These are phyloP conservation scores for Pyrrhoderma noxium DNA, from an alignment of 1,284 basidiomycete species.

Conservation along the genomic window DNA sequence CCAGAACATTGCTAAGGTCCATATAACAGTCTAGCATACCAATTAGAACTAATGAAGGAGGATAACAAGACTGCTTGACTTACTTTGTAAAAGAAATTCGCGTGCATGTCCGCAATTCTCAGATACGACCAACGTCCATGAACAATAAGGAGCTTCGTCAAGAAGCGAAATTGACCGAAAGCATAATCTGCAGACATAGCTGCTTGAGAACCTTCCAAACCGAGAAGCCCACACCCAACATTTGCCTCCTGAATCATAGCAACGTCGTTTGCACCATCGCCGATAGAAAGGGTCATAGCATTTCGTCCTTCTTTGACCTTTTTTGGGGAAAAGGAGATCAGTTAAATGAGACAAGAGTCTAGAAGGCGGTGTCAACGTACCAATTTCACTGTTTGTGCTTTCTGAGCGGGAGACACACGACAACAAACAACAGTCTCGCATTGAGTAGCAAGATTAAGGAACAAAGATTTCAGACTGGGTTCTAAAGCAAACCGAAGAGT, in stretches of 20 bases:
- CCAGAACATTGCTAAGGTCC: slow-evolving; percentile 93
- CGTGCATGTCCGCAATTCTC: slow-evolving; percentile 94
- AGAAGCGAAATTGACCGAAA: slow-evolving; percentile 93
- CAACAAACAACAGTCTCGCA: slow-evolving; percentile 98
- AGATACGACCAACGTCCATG: slow-evolving; percentile 97
- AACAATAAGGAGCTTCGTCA: slow-evolving; percentile 88
- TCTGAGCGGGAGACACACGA: slow-evolving; percentile 93
- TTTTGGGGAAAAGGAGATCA: neutral
- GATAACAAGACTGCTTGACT: slow-evolving; percentile 14
- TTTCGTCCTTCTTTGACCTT: slow-evolving; percentile 92
- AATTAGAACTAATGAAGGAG: slow-evolving; percentile 10
- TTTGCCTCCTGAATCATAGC: slow-evolving; percentile 99
- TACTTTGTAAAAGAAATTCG: slow-evolving; percentile 98
- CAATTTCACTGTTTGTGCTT: slow-evolving; percentile 90
- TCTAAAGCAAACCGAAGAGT: slow-evolving; percentile 80
- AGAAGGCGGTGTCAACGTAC: slow-evolving; percentile 38
- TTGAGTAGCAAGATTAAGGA: slow-evolving; percentile 89
- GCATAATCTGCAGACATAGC: slow-evolving; percentile 99
- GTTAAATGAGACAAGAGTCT: neutral
- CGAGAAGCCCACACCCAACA: slow-evolving; percentile 90
- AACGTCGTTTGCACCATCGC: slow-evolving; percentile 94
- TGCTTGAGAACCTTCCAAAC: slow-evolving; percentile 94
- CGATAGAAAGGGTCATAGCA: slow-evolving; percentile 95
- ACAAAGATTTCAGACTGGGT: slow-evolving; percentile 73
- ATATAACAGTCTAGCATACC: slow-evolving; percentile 66